Evolutionary conservation across 192 early-diverging fungal species (phyloP).

Genomic region (Coemansia sp.): DNA sequence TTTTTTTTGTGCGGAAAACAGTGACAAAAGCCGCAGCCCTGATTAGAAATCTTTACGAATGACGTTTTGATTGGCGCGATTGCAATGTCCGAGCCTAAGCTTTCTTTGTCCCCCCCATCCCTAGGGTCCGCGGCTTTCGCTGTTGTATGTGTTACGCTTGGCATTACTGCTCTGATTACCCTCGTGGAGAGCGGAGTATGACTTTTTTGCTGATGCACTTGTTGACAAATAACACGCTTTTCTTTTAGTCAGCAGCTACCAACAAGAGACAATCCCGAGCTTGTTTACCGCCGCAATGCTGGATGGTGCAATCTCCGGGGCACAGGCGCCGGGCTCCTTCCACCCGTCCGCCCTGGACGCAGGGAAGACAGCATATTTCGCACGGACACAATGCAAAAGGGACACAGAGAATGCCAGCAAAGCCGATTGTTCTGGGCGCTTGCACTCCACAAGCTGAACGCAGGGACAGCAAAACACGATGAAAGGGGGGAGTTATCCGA

Average conservation of each 20-base stretch:
- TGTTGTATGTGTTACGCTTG: too few relatives aligned
- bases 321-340: too few relatives aligned
- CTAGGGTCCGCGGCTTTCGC: too few relatives aligned
- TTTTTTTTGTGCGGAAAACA: slow-evolving; percentile 2
- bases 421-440: not conserved
- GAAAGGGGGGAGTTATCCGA: not conserved
- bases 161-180: too few relatives aligned
- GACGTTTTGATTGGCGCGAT: slow-evolving; percentile 6
- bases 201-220: too few relatives aligned
- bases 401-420: not conserved
- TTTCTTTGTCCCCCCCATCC: too few relatives aligned
- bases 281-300: too few relatives aligned
- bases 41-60: slow-evolving; percentile 6
- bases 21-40: not conserved
- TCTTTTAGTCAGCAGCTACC: too few relatives aligned
- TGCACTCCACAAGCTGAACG: not conserved
- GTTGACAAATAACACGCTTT: too few relatives aligned
- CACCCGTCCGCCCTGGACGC: not conserved
- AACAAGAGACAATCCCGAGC: too few relatives aligned
- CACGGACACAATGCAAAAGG: not conserved
- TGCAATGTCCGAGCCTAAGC: slow-evolving; percentile 4
- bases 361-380: not conserved
- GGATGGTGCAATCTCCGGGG: too few relatives aligned
- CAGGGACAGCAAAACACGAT: not conserved
- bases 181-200: too few relatives aligned